Conservation (phyloP, 805 yeast genomes). For the Yueomyces sinensis region DNA sequence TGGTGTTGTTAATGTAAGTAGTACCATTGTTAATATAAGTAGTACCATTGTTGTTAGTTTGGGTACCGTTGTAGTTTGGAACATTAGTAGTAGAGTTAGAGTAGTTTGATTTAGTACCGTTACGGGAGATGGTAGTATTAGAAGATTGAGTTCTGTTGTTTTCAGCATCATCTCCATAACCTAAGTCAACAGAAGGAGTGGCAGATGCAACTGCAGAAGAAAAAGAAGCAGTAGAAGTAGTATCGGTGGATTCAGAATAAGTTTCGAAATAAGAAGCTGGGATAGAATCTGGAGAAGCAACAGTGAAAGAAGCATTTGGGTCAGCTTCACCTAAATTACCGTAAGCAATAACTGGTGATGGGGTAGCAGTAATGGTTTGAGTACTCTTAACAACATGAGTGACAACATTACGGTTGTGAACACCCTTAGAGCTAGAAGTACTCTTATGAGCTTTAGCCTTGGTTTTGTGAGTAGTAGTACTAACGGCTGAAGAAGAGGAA, state of each 20-base stretch:
- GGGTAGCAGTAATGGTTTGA: too few relatives aligned
- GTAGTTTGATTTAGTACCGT: neutral
- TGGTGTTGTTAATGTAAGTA: constrained; percentile 2
- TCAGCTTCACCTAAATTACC: too few relatives aligned
- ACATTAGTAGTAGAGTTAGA: neutral
- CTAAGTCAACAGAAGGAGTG: neutral
- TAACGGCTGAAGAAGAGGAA: neutral
- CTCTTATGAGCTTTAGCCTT: too few relatives aligned
- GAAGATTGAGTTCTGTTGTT: neutral
- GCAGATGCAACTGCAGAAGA: neutral
- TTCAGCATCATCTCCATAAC: too few relatives aligned
- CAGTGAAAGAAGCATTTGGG: too few relatives aligned
- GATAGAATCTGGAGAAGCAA: too few relatives aligned
- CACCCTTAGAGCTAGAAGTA: too few relatives aligned
- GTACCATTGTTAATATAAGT: constrained; percentile 2
- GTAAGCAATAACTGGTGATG: too few relatives aligned
- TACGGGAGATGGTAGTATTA: neutral
- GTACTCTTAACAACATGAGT: too few relatives aligned
- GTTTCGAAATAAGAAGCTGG: too few relatives aligned
- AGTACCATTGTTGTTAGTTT: constrained; percentile 1
- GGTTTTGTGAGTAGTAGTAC: neutral
- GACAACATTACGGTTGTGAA: too few relatives aligned
- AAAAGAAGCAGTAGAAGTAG: neutral
- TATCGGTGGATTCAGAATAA: neutral
- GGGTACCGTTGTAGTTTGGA: neutral